phyloP scores from a whole-genome alignment of 75 land plant species.

The Sequoia sempervirens region DNA sequence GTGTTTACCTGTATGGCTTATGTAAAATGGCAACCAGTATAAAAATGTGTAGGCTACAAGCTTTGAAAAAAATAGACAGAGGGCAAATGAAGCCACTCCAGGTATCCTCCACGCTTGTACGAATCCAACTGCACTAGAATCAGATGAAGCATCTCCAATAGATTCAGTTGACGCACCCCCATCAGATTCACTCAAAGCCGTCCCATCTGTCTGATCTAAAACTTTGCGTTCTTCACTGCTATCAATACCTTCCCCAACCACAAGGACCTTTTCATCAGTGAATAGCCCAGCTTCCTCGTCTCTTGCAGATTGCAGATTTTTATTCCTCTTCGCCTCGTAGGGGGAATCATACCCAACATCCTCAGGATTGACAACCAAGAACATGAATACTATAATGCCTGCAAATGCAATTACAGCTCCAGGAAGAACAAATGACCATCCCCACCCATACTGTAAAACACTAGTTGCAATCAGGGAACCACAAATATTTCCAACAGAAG shows the following conservation, averaged over 20 bases:
- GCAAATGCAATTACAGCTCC: slow-evolving; percentile 33
- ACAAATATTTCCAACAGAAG: slow-evolving; percentile 60
- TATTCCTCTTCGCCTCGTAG: not conserved
- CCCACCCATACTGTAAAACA: slow-evolving; percentile 58
- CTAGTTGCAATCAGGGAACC: slow-evolving; percentile 56
- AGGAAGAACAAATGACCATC: slow-evolving; percentile 61
- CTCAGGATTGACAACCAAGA: slow-evolving; percentile 62
- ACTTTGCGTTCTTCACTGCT: not conserved
- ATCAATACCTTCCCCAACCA: not conserved
- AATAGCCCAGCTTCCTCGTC: not conserved
- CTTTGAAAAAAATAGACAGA: slow-evolving; percentile 52
- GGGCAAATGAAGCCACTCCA: slow-evolving; percentile 50
- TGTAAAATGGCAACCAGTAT: slow-evolving; percentile 53
- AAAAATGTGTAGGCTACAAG: slow-evolving; percentile 61
- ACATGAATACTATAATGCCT: slow-evolving; percentile 48
- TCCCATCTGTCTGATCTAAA: not conserved
- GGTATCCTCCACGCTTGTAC: slow-evolving; percentile 53
- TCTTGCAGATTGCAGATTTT: not conserved
- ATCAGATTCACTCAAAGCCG: not conserved
- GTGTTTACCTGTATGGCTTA: slow-evolving; percentile 34
- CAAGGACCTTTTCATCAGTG: not conserved
- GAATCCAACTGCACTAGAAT: slow-evolving; percentile 27
- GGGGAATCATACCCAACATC: slow-evolving; percentile 44
- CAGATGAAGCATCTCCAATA: not conserved
- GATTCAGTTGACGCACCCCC: not conserved